Evolutionary conservation across 179 eudicot genomes (phyloP).

Genomic region (Heliamphora ciliata): DNA sequence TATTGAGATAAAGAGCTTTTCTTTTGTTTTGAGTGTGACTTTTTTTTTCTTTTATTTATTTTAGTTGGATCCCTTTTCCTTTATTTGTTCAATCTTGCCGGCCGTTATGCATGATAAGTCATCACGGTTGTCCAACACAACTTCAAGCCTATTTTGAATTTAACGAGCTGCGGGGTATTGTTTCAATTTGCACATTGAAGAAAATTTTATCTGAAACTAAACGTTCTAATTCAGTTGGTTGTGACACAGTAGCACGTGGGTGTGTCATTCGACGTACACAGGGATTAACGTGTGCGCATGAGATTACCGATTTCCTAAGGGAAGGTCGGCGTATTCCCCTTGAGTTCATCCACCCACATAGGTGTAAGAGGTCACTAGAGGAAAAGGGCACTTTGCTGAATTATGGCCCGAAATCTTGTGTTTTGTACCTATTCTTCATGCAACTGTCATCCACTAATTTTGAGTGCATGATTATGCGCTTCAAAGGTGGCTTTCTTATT

Average conservation of each 20-base stretch:
- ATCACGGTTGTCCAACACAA: not conserved
- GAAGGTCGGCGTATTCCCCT: not conserved
- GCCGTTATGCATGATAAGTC: not conserved
- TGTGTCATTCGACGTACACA: not conserved
- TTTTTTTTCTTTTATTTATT: too few species aligned
- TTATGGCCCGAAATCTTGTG: too few species aligned
- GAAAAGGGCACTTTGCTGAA: too few species aligned
- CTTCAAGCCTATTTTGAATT: not conserved
- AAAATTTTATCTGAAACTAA: not conserved
- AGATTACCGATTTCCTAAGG: not conserved
- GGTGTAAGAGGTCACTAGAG: not conserved
- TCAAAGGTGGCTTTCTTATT: too few species aligned
- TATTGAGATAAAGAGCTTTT: too few species aligned
- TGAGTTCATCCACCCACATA: not conserved
- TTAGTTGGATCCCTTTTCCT: too few species aligned
- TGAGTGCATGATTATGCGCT: too few species aligned
- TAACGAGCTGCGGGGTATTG: not conserved
- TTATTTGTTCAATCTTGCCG: too few species aligned
- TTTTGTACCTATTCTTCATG: too few species aligned
- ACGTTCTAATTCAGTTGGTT: not conserved
- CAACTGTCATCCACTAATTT: too few species aligned
- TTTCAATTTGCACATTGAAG: not conserved
- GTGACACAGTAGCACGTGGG: not conserved
- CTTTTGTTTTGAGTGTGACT: too few species aligned
- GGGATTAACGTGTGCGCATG: not conserved